Base-by-base conservation (phyloP, 129 eudicot genomes). In the Saposhnikovia divaricata region DNA sequence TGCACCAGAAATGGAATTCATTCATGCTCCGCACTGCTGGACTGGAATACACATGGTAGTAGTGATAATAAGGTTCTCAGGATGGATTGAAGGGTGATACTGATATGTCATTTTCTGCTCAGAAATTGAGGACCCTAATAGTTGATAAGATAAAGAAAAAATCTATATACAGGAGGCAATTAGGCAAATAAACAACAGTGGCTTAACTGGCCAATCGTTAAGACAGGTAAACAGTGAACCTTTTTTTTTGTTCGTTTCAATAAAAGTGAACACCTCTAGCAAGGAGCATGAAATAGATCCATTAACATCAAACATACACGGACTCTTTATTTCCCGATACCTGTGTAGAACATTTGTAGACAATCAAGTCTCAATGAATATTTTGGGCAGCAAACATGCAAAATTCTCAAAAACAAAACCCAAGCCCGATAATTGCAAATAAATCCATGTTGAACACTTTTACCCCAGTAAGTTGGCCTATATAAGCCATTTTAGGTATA, bases 41-140 rank as follows among this genome's bases (percentile, higher is more conserved):
- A 73, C 77, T 73, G 77, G 53, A 73, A 73, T 71, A 71, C 46
- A 71, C 46, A 39, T 34, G 75, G 75, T 18, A 71, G 42, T 40
- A 44, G 77, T 44, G 19, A 73, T 43, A 25, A 74, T 46, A 74
- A 45, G 61, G 61, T 46, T n/a, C 61, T 19, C 46, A 46, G 40
- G 61, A 46, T 0, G 16, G 34, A 75, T 75, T 27, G 78, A 28
- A 75, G 21, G 51, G n/a, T 11, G n/a, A 21, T 23, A 44, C 6
- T 75, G 78, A 75, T 46, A 74, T 15, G 78, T 46, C 78, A 46
- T 46, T 46, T 74, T 75, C 78, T 27, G 48, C 50, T 21, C 38
- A 46, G n/a, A 74, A 46, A 74, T n/a, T n/a, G 18, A 73, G 77
- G 37, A 42, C 77, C 77, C 38, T 28, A 45, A 40, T 13, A 45